Evolutionary conservation across 345 rosid species (phyloP).

Genomic region (Eucalyptus microcorys): DNA sequence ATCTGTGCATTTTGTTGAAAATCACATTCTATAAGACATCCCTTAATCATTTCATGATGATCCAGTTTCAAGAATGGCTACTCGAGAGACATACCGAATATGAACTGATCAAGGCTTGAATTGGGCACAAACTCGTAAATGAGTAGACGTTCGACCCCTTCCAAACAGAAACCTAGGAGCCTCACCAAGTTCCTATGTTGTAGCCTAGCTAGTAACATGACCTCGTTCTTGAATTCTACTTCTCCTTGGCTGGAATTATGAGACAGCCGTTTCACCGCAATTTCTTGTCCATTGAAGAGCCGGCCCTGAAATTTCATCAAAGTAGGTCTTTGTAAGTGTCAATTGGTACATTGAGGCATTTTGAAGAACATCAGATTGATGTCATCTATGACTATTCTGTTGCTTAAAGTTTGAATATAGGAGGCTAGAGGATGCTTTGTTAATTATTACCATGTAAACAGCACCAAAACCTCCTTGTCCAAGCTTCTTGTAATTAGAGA

Average conservation of each 20-base stretch:
- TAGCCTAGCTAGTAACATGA: constrained; percentile 21
- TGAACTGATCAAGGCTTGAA: constrained; percentile 24
- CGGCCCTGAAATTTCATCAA: neutral
- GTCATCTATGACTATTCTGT: neutral
- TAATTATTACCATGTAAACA: constrained; percentile 7
- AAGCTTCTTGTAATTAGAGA: constrained; percentile 10
- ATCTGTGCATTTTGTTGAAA: neutral
- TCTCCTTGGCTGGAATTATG: constrained; percentile 23
- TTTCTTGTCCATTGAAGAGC: constrained; percentile 4
- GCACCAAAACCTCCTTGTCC: constrained; percentile 16
- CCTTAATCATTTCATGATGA: neutral
- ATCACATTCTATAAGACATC: neutral
- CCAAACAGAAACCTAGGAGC: constrained; percentile 31
- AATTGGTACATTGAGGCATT: neutral
- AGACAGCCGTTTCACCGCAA: constrained; percentile 27
- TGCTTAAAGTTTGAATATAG: neutral
- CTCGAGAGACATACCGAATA: constrained; percentile 9
- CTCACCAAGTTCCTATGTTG: constrained; percentile 34
- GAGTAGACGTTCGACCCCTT: constrained; percentile 23
- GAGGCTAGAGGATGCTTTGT: neutral
- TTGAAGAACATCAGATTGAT: neutral
- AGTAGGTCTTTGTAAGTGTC: neutral
- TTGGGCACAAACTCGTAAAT: constrained; percentile 40
- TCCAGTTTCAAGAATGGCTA: neutral
- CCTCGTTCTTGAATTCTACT: constrained; percentile 27